Conservation (phyloP, 495 filamentous ascomycete genomes). For the Mytilinidion resinicola region DNA sequence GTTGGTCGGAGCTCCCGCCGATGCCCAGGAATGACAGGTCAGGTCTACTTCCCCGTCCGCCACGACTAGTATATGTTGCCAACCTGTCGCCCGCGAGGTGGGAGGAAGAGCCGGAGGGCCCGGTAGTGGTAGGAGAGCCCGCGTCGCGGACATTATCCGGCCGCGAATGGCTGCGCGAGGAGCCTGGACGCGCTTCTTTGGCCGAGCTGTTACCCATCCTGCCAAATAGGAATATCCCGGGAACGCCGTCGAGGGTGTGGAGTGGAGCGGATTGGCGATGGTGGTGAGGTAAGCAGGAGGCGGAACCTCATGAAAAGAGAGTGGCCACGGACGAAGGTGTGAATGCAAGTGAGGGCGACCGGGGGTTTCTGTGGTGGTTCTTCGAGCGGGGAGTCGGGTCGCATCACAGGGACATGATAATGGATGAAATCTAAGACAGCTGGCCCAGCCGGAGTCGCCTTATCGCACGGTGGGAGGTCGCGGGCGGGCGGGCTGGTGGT, state of each 20-base stretch:
- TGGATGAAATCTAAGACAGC: slow-evolving; percentile 16
- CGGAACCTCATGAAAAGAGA: background rate
- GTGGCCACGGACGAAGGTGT: background rate
- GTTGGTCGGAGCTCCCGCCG: slow-evolving; percentile 25
- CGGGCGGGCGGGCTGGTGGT: too few species aligned
- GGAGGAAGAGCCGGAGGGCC: slow-evolving; percentile 13
- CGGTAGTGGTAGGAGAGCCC: slow-evolving; percentile 26
- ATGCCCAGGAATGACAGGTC: slow-evolving; percentile 36
- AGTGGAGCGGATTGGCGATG: background rate
- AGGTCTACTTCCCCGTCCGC: slow-evolving; percentile 32
- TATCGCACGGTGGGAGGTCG: background rate
- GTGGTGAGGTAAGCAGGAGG: background rate
- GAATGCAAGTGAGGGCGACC: background rate
- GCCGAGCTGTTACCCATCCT: slow-evolving; percentile 40
- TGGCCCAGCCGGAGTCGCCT: background rate
- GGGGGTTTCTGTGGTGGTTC: background rate
- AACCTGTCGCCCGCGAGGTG: slow-evolving; percentile 17
- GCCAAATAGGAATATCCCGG: slow-evolving; percentile 3
- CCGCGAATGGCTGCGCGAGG: slow-evolving; percentile 19
- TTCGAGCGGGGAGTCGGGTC: slow-evolving; percentile 2
- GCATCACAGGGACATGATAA: slow-evolving; percentile 27
- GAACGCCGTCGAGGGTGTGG: background rate
- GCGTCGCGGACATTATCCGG: slow-evolving; percentile 19
- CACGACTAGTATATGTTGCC: slow-evolving; percentile 25
- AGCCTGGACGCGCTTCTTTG: slow-evolving; percentile 32